These are phyloP conservation scores for Noccaea bulbosa DNA, from an alignment of 345 rosid genomes.

Conservation along the genomic window DNA sequence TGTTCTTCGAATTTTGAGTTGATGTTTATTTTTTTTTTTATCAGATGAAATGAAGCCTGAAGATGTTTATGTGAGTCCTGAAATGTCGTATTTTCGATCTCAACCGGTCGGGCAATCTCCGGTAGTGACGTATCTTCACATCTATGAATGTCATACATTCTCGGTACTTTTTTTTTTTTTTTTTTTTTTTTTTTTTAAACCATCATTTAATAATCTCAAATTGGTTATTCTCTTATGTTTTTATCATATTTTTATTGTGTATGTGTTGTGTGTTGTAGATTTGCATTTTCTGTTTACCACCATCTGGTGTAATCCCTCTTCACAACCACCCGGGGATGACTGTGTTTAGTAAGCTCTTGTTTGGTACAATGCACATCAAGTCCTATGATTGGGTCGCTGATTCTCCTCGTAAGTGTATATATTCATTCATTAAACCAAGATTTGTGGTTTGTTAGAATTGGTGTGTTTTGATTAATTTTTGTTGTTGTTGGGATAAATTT, in stretches of 20 bases:
- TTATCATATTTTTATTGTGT: background rate
- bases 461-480: slow-evolving; percentile 6
- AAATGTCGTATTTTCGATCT: slow-evolving; percentile 53
- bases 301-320: slow-evolving; percentile 85
- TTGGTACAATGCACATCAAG: slow-evolving; percentile 94
- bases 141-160: slow-evolving; percentile 64
- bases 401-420: slow-evolving; percentile 42
- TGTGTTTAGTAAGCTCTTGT: slow-evolving; percentile 92
- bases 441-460: background rate
- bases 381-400: slow-evolving; percentile 85
- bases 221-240: background rate
- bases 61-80: slow-evolving; percentile 63
- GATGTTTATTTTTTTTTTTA: slow-evolving; percentile 8
- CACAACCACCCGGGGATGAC: slow-evolving; percentile 99
- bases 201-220: background rate
- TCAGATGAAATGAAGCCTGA: slow-evolving; percentile 67
- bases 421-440: background rate
- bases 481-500: slow-evolving; percentile 29
- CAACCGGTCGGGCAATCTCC: slow-evolving; percentile 39
- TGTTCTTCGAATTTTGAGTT: too few relatives aligned
- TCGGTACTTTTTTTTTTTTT: slow-evolving; percentile 54
- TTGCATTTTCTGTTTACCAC: slow-evolving; percentile 93
- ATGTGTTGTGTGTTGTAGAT: slow-evolving; percentile 50
- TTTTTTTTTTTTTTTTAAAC: slow-evolving; percentile 22
- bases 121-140: slow-evolving; percentile 63